A percentile compares a stretch with the other conserved stretches of the same genome.
phyloP scores from a whole-genome alignment of 176 grass and related monocot genomes.

The Dendrocalamus sinicus region DNA sequence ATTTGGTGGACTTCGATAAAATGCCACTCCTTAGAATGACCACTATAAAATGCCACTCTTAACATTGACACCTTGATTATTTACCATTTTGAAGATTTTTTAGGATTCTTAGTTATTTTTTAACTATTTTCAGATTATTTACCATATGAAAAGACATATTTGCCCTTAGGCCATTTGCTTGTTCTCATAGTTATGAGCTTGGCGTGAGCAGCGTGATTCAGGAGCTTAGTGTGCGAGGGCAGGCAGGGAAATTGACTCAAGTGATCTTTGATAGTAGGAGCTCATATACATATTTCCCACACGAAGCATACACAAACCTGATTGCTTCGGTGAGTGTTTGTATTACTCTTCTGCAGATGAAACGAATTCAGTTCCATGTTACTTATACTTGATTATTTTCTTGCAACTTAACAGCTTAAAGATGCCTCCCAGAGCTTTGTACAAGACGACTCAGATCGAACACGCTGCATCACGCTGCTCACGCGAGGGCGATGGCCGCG shows the following conservation, averaged over 20 bases:
- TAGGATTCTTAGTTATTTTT: too few species aligned
- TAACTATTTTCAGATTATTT: too few species aligned
- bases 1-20: too few species aligned
- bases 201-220: background rate
- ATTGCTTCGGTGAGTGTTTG: slow-evolving; percentile 62
- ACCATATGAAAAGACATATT: too few species aligned
- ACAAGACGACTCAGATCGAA: slow-evolving; percentile 78
- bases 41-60: too few species aligned
- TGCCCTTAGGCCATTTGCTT: too few species aligned
- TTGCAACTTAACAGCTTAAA: slow-evolving; percentile 61
- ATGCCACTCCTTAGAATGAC: too few species aligned
- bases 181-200: too few species aligned
- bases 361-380: background rate
- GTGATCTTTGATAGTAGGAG: slow-evolving; percentile 83
- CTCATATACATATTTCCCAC: slow-evolving; percentile 80
- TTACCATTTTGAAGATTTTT: too few species aligned
- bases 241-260: slow-evolving; percentile 56
- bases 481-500: slow-evolving; percentile 31
- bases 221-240: slow-evolving; percentile 47
- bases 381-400: background rate
- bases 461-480: background rate
- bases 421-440: slow-evolving; percentile 47
- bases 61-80: too few species aligned
- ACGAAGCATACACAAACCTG: slow-evolving; percentile 58
- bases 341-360: background rate